A percentile compares a stretch with the other conserved stretches of the same genome.
Conservation (phyloP, 257 asterid species). For the Plantago ovata region DNA sequence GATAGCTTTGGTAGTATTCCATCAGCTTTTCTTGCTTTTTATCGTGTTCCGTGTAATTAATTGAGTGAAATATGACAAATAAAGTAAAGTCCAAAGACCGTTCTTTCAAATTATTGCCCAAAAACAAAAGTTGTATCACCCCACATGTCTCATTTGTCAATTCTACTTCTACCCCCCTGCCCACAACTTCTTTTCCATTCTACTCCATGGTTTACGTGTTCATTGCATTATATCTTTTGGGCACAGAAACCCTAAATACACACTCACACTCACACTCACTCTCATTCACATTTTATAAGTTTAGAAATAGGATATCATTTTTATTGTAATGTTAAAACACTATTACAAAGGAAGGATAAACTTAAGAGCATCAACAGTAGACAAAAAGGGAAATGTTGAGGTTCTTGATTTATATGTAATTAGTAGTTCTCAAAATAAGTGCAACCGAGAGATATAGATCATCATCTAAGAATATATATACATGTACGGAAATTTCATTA, state of each 20-base stretch:
- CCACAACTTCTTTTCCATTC: neutral
- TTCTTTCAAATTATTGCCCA: constrained; percentile 29
- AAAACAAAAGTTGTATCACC: constrained; percentile 22
- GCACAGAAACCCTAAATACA: constrained; percentile 28
- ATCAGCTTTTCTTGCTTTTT: constrained; percentile 28
- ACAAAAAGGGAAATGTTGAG: no score
- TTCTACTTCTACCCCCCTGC: constrained; percentile 15
- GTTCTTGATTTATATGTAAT: no score
- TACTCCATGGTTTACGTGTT: neutral
- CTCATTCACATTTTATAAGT: neutral
- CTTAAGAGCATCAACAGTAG: no score
- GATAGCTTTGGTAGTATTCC: constrained; percentile 6
- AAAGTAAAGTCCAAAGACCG: constrained; percentile 41
- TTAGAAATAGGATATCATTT: no score
- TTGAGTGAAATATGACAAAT: constrained; percentile 32
- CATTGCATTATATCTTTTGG: no score
- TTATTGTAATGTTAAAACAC: no score
- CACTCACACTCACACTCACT: neutral
- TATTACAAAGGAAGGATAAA: no score
- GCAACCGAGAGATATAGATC: no score
- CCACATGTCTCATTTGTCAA: no score
- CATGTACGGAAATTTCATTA: no score
- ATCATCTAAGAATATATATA: no score
- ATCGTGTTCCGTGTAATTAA: constrained; percentile 39
- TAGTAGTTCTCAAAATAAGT: no score